Percentiles rank a stretch among this genome's conserved stretches.
Evolutionary conservation across 2,329 filamentous ascomycete genomes (phyloP).

Genomic region (Rosellinia necatrix): DNA sequence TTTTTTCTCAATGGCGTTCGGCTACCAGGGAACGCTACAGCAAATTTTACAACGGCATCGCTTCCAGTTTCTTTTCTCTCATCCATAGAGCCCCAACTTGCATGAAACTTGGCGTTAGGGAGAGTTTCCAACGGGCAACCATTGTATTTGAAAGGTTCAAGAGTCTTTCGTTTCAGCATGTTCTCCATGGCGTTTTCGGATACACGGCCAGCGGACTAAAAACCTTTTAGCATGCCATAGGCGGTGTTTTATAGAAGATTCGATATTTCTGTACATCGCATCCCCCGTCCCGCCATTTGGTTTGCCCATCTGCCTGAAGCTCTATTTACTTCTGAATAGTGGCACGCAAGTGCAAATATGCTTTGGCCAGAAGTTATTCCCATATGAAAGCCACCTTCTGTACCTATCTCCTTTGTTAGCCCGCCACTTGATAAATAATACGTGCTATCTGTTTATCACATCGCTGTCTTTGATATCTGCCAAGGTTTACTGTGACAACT

Average conservation of each 20-base stretch:
- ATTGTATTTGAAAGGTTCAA: constrained; percentile 18
- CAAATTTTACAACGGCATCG: constrained; percentile 16
- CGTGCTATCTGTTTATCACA: background rate
- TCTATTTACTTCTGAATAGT: background rate
- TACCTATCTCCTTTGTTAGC: background rate
- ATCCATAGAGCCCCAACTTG: constrained; percentile 23
- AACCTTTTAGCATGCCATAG: background rate
- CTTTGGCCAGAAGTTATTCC: background rate
- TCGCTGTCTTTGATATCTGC: background rate
- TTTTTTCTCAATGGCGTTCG: too few relatives aligned
- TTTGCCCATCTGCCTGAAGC: too few relatives aligned
- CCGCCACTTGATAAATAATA: background rate
- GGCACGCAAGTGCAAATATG: background rate
- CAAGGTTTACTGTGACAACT: background rate
- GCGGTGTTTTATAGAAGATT: constrained; percentile 14
- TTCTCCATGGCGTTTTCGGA: constrained; percentile 20
- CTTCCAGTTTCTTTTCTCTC: constrained; percentile 13
- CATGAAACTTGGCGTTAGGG: constrained; percentile 31
- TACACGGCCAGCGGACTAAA: constrained; percentile 11
- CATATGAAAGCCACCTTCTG: background rate
- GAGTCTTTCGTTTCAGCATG: constrained; percentile 12
- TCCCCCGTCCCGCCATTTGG: background rate
- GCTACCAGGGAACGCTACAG: constrained; percentile 18
- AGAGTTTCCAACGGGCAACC: constrained; percentile 29
- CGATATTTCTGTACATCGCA: constrained; percentile 8